A percentile compares a stretch with the other conserved stretches of the same genome.
Conservation (phyloP, 768 basidiomycete genomes). For the Saitozyma sp. region DNA sequence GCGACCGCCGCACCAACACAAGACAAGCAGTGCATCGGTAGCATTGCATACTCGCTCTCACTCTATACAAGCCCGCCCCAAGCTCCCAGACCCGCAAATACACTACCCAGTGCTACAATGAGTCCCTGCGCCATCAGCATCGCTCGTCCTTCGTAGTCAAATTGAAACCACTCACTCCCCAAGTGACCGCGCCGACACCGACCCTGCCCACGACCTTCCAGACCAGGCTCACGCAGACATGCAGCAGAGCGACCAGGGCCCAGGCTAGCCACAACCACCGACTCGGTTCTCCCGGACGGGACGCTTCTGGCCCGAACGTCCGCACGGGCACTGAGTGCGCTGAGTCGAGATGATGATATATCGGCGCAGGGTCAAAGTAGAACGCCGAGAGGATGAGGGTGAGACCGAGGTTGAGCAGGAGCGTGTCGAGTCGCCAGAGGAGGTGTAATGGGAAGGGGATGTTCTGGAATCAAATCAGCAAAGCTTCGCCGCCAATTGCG, state of each 20-base stretch:
- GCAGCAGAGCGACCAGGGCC: conserved; percentile 30
- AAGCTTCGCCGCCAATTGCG: neutral
- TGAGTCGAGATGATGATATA: conserved; percentile 32
- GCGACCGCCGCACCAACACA: too few species aligned
- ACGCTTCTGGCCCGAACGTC: neutral
- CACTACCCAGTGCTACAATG: conserved; percentile 47
- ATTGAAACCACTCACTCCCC: conserved; percentile 44
- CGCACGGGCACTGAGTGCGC: neutral
- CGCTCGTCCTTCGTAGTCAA: neutral
- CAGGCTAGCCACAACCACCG: conserved; percentile 42
- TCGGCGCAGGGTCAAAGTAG: conserved; percentile 48
- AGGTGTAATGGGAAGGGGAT: conserved; percentile 50
- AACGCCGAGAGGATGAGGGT: conserved; percentile 49
- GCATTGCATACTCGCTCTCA: too few species aligned
- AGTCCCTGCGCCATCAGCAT: conserved; percentile 39
- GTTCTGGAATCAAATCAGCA: conserved; percentile 26
- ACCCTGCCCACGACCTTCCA: conserved; percentile 48
- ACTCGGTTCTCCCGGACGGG: conserved; percentile 26
- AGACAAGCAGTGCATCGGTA: too few species aligned
- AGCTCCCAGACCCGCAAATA: conserved; percentile 49
- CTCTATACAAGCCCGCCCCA: conserved; percentile 46
- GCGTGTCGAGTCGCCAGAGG: conserved; percentile 50
- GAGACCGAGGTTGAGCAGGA: conserved; percentile 49
- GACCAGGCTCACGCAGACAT: conserved; percentile 39
- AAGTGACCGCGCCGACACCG: conserved; percentile 50